These are phyloP conservation scores for Pseudopyricularia cyperi DNA, from an alignment of 2,329 filamentous ascomycete species.

Conservation along the genomic window DNA sequence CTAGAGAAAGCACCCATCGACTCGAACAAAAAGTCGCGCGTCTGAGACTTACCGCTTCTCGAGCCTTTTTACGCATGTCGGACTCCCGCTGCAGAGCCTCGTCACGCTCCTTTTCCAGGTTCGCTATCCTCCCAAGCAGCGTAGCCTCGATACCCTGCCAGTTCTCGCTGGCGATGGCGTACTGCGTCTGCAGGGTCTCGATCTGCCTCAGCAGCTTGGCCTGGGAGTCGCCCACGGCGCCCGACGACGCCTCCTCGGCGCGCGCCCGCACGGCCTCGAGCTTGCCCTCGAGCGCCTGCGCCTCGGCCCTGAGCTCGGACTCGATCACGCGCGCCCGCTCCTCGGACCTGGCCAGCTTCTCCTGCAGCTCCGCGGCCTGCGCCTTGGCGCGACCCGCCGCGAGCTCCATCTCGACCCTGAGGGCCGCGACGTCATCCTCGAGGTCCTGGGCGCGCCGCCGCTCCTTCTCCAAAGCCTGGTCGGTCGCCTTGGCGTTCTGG, in stretches of 20 bases:
- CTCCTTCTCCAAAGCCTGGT: slow-evolving; percentile 55
- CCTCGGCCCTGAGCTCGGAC: slow-evolving; percentile 67
- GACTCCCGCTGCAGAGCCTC: slow-evolving; percentile 72
- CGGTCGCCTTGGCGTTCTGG: slow-evolving; percentile 52
- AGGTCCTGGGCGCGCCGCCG: slow-evolving; percentile 36
- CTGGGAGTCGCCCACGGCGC: slow-evolving; percentile 68
- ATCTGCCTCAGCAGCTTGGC: slow-evolving; percentile 87
- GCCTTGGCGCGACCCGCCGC: slow-evolving; percentile 51
- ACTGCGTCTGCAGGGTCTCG: slow-evolving; percentile 90
- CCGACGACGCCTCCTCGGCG: slow-evolving; percentile 81
- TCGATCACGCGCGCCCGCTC: slow-evolving; percentile 59
- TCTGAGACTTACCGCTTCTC: slow-evolving; percentile 56
- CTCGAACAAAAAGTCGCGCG: neutral
- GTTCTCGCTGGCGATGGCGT: slow-evolving; percentile 86
- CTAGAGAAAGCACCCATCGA: neutral
- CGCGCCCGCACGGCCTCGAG: slow-evolving; percentile 75
- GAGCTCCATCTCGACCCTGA: slow-evolving; percentile 70
- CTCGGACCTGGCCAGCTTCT: slow-evolving; percentile 58
- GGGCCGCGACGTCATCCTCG: slow-evolving; percentile 44
- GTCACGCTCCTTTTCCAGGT: slow-evolving; percentile 80
- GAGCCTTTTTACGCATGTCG: slow-evolving; percentile 77
- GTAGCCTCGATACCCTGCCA: slow-evolving; percentile 95
- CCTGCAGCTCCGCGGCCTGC: slow-evolving; percentile 59
- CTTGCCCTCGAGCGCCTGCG: slow-evolving; percentile 69
- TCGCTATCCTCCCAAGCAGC: slow-evolving; percentile 61